phyloP scores from a whole-genome alignment of 768 basidiomycete species.

The Suillus tomentosus region DNA sequence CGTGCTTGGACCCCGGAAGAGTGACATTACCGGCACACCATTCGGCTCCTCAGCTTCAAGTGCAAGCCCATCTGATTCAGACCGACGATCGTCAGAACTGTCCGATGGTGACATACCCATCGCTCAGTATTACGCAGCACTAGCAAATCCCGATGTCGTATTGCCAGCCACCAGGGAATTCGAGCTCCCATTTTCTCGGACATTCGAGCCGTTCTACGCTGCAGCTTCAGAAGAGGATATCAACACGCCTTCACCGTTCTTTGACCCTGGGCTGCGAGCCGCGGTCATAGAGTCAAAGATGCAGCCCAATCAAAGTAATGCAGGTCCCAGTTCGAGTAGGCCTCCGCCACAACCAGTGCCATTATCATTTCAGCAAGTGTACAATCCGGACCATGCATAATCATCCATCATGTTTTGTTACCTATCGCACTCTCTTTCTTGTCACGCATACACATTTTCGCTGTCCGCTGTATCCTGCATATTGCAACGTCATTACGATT shows the following conservation, averaged over 20 bases:
- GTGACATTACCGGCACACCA: slow-evolving; percentile 34
- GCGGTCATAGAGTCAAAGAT: neutral
- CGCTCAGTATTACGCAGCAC: slow-evolving; percentile 6
- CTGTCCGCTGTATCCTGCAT: neutral
- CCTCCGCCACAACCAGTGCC: slow-evolving; percentile 2
- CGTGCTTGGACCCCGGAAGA: slow-evolving; percentile 40
- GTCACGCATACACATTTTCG: neutral
- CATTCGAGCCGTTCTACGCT: neutral
- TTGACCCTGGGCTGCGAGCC: slow-evolving; percentile 5
- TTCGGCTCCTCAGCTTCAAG: slow-evolving; percentile 32
- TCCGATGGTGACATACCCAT: slow-evolving; percentile 9
- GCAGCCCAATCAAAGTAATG: neutral
- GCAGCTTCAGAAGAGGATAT: slow-evolving; percentile 3
- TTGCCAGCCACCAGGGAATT: slow-evolving; percentile 13
- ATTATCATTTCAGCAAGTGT: slow-evolving; percentile 10
- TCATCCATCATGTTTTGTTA: slow-evolving; percentile 11
- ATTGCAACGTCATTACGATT: neutral
- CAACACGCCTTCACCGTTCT: slow-evolving; percentile 8
- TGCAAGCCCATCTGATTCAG: slow-evolving; percentile 12
- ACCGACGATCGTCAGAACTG: slow-evolving; percentile 1
- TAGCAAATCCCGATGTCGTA: slow-evolving; percentile 10
- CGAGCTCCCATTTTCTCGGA: slow-evolving; percentile 3
- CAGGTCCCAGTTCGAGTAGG: slow-evolving; percentile 10
- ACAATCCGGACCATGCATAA: slow-evolving; percentile 5
- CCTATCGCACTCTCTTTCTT: slow-evolving; percentile 9